Base-by-base conservation (phyloP, 1,284 basidiomycete species). In the Trichosporon ovoides region DNA sequence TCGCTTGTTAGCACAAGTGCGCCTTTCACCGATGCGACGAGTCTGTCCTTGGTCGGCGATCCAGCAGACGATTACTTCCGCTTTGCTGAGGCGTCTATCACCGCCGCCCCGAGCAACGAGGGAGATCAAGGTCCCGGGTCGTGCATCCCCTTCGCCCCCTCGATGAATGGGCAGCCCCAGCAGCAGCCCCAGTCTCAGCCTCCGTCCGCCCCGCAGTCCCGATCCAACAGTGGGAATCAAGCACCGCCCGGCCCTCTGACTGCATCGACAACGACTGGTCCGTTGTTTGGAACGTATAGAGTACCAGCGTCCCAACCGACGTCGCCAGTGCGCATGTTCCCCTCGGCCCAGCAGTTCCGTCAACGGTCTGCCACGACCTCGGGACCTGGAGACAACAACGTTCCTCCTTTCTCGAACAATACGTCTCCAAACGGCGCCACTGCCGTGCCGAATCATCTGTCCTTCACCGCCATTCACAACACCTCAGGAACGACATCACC, bases 301-400 rank as follows among this genome's bases (percentile, higher is more conserved):
- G 55, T 69, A 19, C 74, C 74, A 0, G 73, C 71, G 2, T 73
- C 71, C 1, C 74, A 76, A 52, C 74, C 74, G 0, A 68, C 71
- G 1, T 69, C 66, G 57, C 74, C 74, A 0, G 68, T 68, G 4
- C 60, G 72, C 7, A 66, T 64, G 28, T 70, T 66, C 40, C 55
- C 61, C 14, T 56, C 63, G 7, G 65, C 64, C 1, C 66, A 68
- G 53, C 62, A 66, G 34, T 63, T 66, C 0, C 66, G 43, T 3
- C 22, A 28, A 31, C 43, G 43, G 4, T 48, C 43, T 9, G 43
- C 43, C 10, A 48, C 43, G 28, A 48, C 43, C 14, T 48, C 43
- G 9, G 28, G 24, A 31, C 16, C 43, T 24, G 43, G 43, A 48
- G 43, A 48, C 28, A 48, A 48, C 43, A 24, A 24, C 12, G 43